phyloP scores from a whole-genome alignment of 176 grass and related monocot genomes.

The Avena atlantica region DNA sequence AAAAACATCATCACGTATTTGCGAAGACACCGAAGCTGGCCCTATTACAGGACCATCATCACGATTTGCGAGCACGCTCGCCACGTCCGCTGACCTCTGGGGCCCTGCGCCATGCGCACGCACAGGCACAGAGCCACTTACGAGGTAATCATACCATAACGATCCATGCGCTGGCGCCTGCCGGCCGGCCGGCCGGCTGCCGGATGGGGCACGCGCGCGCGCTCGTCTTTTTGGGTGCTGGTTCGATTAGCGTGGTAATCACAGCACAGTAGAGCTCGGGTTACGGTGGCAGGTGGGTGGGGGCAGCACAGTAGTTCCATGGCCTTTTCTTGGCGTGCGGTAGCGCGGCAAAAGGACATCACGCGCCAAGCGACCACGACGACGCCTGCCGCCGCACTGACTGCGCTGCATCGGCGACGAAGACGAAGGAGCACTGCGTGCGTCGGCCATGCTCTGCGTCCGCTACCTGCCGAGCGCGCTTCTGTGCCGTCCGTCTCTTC shows the following conservation, averaged over 20 bases:
- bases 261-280: no score
- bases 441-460: not conserved
- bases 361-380: constrained; percentile 19
- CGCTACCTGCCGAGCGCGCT: not conserved
- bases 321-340: not conserved
- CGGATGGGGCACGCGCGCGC: not conserved
- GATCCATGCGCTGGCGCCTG: not conserved
- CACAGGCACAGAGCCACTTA: constrained; percentile 6
- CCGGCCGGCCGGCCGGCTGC: no score
- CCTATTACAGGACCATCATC: constrained; percentile 45
- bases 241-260: no score
- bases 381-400: no score
- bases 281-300: no score
- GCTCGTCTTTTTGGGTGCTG: not conserved
- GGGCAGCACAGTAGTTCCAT: no score
- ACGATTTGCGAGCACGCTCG: not conserved
- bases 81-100: not conserved
- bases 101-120: no score
- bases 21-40: no score
- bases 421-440: not conserved
- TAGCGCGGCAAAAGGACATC: constrained; percentile 41
- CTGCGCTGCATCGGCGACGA: not conserved
- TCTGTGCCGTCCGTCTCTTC: not conserved
- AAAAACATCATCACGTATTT: no score
- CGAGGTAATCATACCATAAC: constrained; percentile 41